These are phyloP conservation scores for Cladosporium sp. DNA, from an alignment of 2,329 filamentous ascomycete species.

Conservation along the genomic window DNA sequence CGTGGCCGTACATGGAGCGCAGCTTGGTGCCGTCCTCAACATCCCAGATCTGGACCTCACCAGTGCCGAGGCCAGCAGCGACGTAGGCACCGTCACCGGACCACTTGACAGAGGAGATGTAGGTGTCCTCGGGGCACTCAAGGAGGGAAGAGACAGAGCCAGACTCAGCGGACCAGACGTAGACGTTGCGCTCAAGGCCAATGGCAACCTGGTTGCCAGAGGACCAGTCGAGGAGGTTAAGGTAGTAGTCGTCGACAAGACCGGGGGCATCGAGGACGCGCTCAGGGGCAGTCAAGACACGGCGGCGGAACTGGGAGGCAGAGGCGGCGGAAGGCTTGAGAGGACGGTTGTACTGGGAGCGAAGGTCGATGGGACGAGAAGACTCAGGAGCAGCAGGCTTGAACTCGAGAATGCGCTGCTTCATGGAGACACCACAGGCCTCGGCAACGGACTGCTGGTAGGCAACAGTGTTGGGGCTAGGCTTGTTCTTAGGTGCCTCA, in stretches of 20 bases:
- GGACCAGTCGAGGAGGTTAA: constrained; percentile 98
- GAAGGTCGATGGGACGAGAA: constrained; percentile 94
- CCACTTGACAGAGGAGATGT: constrained; percentile 98
- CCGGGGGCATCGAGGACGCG: constrained; percentile 94
- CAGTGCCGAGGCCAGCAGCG: constrained; percentile 86
- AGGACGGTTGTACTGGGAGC: constrained; percentile 96
- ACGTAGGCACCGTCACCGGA: constrained; percentile 96
- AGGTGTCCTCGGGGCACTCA: constrained; percentile 84
- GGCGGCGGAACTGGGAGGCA: constrained; percentile 82
- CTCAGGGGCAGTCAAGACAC: constrained; percentile 90
- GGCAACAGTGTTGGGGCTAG: constrained; percentile 79
- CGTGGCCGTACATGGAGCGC: constrained; percentile 96
- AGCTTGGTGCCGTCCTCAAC: constrained; percentile 92
- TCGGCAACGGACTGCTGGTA: constrained; percentile 88
- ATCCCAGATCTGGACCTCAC: constrained; percentile 99
- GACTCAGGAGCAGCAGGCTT: constrained; percentile 98
- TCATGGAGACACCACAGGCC: constrained; percentile 87
- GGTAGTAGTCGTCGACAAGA: constrained; percentile 96
- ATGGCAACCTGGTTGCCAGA: constrained; percentile 97
- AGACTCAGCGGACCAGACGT: constrained; percentile 96
- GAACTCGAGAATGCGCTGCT: constrained; percentile 94
- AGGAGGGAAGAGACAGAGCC: constrained; percentile 84
- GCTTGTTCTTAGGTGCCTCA: constrained; percentile 57
- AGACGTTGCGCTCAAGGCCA: constrained; percentile 92
- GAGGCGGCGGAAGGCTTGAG: constrained; percentile 70